Evolutionary conservation across 2,329 filamentous ascomycete genomes (phyloP), one percentile per base, ranked within the genome.

Genomic region (Immersiporthe knoxdaviesiana): DNA sequence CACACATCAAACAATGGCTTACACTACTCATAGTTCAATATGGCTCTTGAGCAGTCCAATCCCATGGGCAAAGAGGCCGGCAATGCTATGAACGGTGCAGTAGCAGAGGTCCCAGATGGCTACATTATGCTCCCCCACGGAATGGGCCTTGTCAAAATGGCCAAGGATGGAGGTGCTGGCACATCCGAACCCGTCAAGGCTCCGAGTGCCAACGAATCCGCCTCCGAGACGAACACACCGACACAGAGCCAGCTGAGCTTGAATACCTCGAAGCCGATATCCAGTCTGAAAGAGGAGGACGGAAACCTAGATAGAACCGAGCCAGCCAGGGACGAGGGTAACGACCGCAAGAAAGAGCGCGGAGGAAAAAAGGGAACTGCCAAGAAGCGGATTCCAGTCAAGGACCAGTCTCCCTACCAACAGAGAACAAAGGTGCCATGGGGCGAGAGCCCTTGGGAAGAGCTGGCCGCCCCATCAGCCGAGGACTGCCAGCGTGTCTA

Each of bases 401-500:
- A 65, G 54, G 41, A 67, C 30, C 68, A 68, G 21, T 52, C 50
- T 16, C 63, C 64, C 11, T 71, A 71, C 18, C 63, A 71, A 50
- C 63, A 65, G n/a, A 66, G 66, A 44, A 44, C 63, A 2, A 60
- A 64, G 27, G 37, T 70, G 12, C 47, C 39, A 27, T 72, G 69
- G 68, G 67, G 65, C n/a, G 61, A 63, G 21, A 68, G 66, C 2
- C 93, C 92, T 0, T 97, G 91, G 72, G 91, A 92, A 0, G 83
- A 90, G 68, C 91, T 88, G 77, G 74, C 78, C 2, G 85, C 84
- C 67, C 93, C 93, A 0, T 93, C 90, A 0, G 74, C 83, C 0
- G 86, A 89, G 64, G 88, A 92, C 73, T 94, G 92, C 75, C 84
- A 90, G 72, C 85, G 91, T 74, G 91, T 95, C 5, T 87, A 89